Base-by-base conservation (phyloP, 2,329 filamentous ascomycete species). In the Penicillium janthinellum region DNA sequence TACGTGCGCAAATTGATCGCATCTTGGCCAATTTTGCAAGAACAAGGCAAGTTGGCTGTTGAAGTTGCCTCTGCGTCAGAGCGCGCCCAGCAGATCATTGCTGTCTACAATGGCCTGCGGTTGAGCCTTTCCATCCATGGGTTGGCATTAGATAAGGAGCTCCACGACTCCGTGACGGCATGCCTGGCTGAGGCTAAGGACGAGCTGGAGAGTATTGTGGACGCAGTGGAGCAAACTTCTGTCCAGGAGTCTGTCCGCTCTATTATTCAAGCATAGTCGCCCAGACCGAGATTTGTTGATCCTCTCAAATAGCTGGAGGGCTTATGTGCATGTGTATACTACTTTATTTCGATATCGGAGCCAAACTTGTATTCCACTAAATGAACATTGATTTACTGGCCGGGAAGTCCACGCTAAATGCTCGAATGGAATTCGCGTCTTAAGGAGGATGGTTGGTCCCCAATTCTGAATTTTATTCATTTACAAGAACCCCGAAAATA, bases 181-280 rank as follows among this genome's bases (percentile, higher is more conserved):
- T 62, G 67, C 6, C 59, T 71, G 34, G 60, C 65, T 17, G 65
- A 84, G 62, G 78, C 91, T 20, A 82, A 81, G 38, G 48, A 50
- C 10, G 65, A 64, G 12, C 66, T 70, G 10, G 58, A 67, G 35
- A 57, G 64, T 15, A 52, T 61, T 31, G 42, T 62, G 47, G 53
- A 47, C 17, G 34, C 17, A 25, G 22, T 53, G 22, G 37, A 53
- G 37, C 37, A 34, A n/a, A 17, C 48, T 28, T 20, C 35, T 44
- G 22, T 59, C 54, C 51, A 59, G 44, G 38, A 53, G 11, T 41
- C 37, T 14, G 38, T 53, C 14, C 51, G 22, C 37, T 35, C 38
- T 5, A 31, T 53, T 42, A 35, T 44, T 22, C 41, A 51, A 31
- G 52, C 37, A 37, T 55, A 42, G 31, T 35, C 11, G 38, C 22